These are phyloP conservation scores for Colletotrichum caudatum DNA, from an alignment of 2,329 filamentous ascomycete species.

Conservation along the genomic window DNA sequence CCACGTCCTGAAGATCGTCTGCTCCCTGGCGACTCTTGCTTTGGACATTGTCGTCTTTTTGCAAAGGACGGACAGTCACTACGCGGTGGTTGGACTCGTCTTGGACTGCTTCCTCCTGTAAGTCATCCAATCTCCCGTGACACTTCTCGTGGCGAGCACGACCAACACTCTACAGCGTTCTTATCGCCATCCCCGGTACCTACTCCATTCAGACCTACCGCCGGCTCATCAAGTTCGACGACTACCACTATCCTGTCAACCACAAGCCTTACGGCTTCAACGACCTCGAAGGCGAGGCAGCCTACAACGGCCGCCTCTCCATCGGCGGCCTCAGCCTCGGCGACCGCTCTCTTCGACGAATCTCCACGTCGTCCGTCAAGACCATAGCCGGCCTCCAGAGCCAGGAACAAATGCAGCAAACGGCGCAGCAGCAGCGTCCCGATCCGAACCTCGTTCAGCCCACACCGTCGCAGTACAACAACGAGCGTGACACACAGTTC, in stretches of 20 bases:
- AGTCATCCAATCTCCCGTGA: conserved; percentile 42
- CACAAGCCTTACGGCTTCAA: conserved; percentile 62
- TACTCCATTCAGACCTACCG: conserved; percentile 63
- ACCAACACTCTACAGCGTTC: conserved; percentile 49
- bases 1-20: conserved; percentile 62
- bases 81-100: conserved; percentile 61
- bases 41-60: conserved; percentile 66
- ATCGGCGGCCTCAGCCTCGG: conserved; percentile 36
- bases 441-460: conserved; percentile 17
- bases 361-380: conserved; percentile 38
- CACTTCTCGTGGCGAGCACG: neutral
- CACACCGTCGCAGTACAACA: conserved; percentile 44
- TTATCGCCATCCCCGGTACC: conserved; percentile 57
- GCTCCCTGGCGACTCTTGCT: conserved; percentile 60
- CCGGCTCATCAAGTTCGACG: conserved; percentile 61
- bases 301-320: conserved; percentile 32
- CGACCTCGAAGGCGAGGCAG: conserved; percentile 44
- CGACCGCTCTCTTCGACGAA: conserved; percentile 39
- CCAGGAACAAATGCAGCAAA: conserved; percentile 16
- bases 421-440: conserved; percentile 14
- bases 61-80: conserved; percentile 58
- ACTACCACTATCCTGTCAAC: conserved; percentile 63
- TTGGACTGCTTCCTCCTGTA: conserved; percentile 64
- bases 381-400: conserved; percentile 9
- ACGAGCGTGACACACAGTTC: conserved; percentile 48